Conservation (phyloP, 2,329 filamentous ascomycete genomes). For the Cladosporium sp. region DNA sequence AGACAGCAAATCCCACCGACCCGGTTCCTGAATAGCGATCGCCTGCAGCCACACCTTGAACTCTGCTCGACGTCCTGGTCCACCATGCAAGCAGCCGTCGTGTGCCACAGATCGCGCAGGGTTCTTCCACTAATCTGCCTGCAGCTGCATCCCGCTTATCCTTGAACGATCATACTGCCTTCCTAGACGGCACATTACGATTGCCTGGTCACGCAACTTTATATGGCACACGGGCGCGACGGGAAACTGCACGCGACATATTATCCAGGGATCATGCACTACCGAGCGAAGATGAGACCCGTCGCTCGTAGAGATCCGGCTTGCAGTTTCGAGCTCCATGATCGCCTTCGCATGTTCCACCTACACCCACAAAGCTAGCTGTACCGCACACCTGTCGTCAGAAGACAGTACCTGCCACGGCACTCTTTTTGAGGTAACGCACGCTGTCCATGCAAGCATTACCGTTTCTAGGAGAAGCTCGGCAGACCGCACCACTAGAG, state of each 20-base stretch:
- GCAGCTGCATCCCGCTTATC: constrained; percentile 6
- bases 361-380: background rate
- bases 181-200: background rate
- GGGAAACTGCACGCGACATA: background rate
- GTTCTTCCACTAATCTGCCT: constrained; percentile 9
- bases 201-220: background rate
- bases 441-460: constrained; percentile 7
- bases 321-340: background rate
- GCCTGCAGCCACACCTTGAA: constrained; percentile 30
- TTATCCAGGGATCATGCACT: background rate
- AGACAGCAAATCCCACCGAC: constrained; percentile 20
- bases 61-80: constrained; percentile 19
- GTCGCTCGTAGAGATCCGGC: background rate
- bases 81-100: constrained; percentile 12
- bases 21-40: constrained; percentile 21
- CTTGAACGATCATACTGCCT: constrained; percentile 5
- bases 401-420: constrained; percentile 8
- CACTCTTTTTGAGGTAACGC: constrained; percentile 7
- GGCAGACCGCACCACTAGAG: background rate
- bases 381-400: constrained; percentile 10
- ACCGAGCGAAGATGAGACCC: background rate
- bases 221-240: background rate
- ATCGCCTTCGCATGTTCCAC: constrained; percentile 1
- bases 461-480: constrained; percentile 11
- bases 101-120: constrained; percentile 3